Evolutionary conservation across 2,329 filamentous ascomycete genomes (phyloP).

Genomic region (Bisporella sp.): DNA sequence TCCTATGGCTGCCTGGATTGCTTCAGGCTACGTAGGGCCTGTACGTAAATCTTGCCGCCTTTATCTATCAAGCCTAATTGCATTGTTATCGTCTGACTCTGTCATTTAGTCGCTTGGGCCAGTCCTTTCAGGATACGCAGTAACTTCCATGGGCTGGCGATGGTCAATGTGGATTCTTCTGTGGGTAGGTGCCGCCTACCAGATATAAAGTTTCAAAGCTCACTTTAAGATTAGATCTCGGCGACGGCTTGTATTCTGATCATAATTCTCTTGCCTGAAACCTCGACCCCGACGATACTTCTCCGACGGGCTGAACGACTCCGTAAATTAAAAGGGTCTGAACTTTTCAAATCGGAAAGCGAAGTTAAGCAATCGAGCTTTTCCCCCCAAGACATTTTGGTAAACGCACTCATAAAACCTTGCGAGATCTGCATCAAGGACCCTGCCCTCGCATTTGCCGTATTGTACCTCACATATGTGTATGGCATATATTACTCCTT

Average conservation of each 20-base stretch:
- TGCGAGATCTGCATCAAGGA: slow-evolving; percentile 53
- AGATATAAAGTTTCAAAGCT: no score
- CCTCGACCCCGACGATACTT: slow-evolving; percentile 48
- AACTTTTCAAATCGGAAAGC: no score
- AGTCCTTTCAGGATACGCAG: slow-evolving; percentile 49
- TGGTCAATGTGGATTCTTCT: slow-evolving; percentile 56
- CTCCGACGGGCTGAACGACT: slow-evolving; percentile 49
- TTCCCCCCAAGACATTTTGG: neutral
- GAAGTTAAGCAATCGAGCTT: no score
- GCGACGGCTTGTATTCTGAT: slow-evolving; percentile 48
- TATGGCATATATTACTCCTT: slow-evolving; percentile 57
- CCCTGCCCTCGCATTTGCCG: slow-evolving; percentile 54
- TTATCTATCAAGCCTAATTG: no score
- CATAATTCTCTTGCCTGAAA: slow-evolving; percentile 56
- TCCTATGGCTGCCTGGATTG: slow-evolving; percentile 28
- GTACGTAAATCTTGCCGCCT: slow-evolving; percentile 11
- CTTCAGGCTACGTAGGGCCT: no score
- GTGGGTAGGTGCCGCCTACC: slow-evolving; percentile 30
- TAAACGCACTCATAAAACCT: slow-evolving; percentile 54
- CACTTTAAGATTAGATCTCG: slow-evolving; percentile 27
- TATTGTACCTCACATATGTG: slow-evolving; percentile 53
- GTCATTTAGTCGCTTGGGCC: slow-evolving; percentile 40
- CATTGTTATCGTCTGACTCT: no score
- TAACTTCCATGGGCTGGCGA: slow-evolving; percentile 46
- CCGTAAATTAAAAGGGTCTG: slow-evolving; percentile 24